A percentile compares a stretch with the other conserved stretches of the same genome.
Conservation (phyloP, 345 rosid genomes). For the Salix brachista region DNA sequence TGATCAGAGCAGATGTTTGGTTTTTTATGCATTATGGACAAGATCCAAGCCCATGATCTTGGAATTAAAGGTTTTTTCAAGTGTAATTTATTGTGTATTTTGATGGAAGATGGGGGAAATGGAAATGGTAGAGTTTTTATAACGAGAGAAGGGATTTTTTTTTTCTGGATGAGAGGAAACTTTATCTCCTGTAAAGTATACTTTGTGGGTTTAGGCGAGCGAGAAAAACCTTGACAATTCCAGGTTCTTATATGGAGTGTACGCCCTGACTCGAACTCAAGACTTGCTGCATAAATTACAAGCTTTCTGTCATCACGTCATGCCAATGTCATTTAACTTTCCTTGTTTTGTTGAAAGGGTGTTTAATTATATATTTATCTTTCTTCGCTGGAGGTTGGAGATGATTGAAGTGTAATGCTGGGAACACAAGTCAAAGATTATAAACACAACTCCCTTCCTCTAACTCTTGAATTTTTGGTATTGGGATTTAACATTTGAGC, state of each 20-base stretch:
- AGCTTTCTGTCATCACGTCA: rapidly evolving
- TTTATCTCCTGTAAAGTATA: too few relatives aligned
- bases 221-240: rapidly evolving
- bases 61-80: not conserved
- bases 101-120: not conserved
- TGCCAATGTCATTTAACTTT: not conserved
- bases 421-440: not conserved
- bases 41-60: not conserved
- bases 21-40: not conserved
- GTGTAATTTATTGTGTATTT: not conserved
- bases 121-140: not conserved
- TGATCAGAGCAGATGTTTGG: not conserved
- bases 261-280: too few relatives aligned
- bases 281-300: too few relatives aligned
- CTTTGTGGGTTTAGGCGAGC: too few relatives aligned
- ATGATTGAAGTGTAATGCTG: not conserved
- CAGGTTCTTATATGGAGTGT: too few relatives aligned
- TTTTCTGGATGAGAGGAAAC: too few relatives aligned
- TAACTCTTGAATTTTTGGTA: not conserved
- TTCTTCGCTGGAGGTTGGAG: not conserved
- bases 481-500: not conserved
- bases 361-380: not conserved
- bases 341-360: not conserved
- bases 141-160: not conserved
- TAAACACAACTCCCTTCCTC: not conserved